Conservation (phyloP, 495 filamentous ascomycete genomes). For the Hypoxylon crocopeplum region DNA sequence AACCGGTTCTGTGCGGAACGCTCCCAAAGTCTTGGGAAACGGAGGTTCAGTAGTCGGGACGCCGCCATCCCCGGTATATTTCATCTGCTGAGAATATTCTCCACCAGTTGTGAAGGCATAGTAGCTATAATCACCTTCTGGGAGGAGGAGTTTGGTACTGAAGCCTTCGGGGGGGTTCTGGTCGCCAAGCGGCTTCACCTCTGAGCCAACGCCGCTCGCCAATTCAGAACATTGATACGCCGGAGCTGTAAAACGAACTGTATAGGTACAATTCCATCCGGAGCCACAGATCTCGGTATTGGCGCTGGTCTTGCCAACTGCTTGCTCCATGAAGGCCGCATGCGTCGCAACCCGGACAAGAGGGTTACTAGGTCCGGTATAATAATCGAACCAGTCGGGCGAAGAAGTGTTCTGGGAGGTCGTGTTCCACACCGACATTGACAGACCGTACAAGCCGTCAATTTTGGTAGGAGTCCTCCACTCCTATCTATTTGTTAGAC, state of each 20-base stretch:
- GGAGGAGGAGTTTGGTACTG: constrained; percentile 41
- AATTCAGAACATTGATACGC: constrained; percentile 48
- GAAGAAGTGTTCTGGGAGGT: constrained; percentile 24
- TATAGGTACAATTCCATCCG: constrained; percentile 49
- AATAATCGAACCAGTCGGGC: constrained; percentile 48
- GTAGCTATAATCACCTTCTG: constrained; percentile 43
- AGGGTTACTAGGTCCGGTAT: constrained; percentile 36
- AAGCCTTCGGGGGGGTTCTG: constrained; percentile 32
- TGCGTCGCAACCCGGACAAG: constrained; percentile 39
- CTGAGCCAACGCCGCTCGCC: constrained; percentile 41
- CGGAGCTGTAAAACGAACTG: constrained; percentile 43
- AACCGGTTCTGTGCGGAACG: constrained; percentile 48
- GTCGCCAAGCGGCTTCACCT: constrained; percentile 36
- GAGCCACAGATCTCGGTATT: constrained; percentile 43
- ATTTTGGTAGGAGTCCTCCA: constrained; percentile 42
- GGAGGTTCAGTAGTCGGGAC: constrained; percentile 39
- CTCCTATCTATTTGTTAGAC: constrained; percentile 30
- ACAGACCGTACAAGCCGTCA: constrained; percentile 36
- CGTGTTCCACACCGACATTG: constrained; percentile 46
- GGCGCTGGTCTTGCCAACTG: constrained; percentile 34
- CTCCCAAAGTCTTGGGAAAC: constrained; percentile 43
- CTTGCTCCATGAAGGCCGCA: constrained; percentile 41
- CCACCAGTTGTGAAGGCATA: constrained; percentile 45
- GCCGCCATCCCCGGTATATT: constrained; percentile 38
- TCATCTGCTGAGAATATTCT: constrained; percentile 47